These are phyloP conservation scores for Conticribra weissflogii DNA, from an alignment of 108 stramenopile genomes.

Conservation along the genomic window DNA sequence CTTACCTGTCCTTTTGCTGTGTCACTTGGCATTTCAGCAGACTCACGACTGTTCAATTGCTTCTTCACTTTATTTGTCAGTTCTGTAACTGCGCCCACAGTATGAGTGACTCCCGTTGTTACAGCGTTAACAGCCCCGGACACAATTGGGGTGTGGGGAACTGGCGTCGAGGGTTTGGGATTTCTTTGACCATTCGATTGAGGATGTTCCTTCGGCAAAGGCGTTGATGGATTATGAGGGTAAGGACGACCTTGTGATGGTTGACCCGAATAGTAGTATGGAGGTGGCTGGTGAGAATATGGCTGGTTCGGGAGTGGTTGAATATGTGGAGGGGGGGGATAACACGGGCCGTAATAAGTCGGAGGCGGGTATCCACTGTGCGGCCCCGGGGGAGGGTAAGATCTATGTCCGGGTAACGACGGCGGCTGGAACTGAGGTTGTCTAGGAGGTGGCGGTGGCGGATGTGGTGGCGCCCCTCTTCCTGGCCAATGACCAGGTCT, in stretches of 20 bases:
- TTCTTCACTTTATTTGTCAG: background rate
- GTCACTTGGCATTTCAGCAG: too few relatives aligned
- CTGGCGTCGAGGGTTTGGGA: background rate
- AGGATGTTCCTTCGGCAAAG: slow-evolving; percentile 11
- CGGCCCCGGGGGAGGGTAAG: background rate
- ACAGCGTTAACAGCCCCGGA: background rate
- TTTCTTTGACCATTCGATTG: too few relatives aligned
- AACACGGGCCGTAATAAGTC: slow-evolving; percentile 15
- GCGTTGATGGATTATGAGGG: slow-evolving; percentile 1
- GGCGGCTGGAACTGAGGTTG: slow-evolving; percentile 13
- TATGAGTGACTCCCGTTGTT: background rate
- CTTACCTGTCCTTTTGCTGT: too few relatives aligned
- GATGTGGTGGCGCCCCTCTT: slow-evolving; percentile 24
- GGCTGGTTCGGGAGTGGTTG: slow-evolving; percentile 15
- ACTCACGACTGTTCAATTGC: too few relatives aligned
- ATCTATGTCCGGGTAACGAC: background rate
- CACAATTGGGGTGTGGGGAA: background rate
- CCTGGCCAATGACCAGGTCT: slow-evolving; percentile 14
- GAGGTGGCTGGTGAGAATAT: slow-evolving; percentile 30
- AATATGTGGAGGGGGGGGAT: background rate
- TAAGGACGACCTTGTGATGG: background rate
- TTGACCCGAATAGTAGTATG: slow-evolving; percentile 2
- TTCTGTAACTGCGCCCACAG: background rate
- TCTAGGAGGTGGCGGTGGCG: slow-evolving; percentile 17
- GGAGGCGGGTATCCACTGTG: slow-evolving; percentile 5